These are phyloP conservation scores for Petrea volubilis DNA, from an alignment of 257 asterid genomes.

Conservation along the genomic window DNA sequence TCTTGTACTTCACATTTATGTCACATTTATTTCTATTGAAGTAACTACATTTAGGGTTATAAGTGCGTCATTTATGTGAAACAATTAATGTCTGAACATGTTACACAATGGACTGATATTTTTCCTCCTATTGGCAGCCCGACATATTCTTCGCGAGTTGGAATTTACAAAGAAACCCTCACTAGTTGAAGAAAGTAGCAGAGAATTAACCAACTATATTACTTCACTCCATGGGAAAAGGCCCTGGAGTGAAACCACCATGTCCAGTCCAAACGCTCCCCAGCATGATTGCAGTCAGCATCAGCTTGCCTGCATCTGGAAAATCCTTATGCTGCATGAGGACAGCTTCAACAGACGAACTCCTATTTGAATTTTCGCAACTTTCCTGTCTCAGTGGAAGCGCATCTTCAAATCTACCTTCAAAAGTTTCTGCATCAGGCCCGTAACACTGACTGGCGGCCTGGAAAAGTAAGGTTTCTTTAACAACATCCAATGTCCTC, in stretches of 20 bases:
- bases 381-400: slow-evolving; percentile 62
- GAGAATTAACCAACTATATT: neutral
- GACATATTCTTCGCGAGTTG: no score
- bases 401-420: slow-evolving; percentile 69
- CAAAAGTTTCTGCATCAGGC: slow-evolving; percentile 58
- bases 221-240: slow-evolving; percentile 40
- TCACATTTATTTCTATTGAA: no score
- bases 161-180: no score
- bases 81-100: no score
- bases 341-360: slow-evolving; percentile 63
- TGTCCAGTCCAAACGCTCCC: slow-evolving; percentile 44
- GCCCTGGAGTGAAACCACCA: slow-evolving; percentile 24
- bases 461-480: slow-evolving; percentile 65
- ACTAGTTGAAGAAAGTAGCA: no score
- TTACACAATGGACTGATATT: no score
- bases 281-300: slow-evolving; percentile 70
- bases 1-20: no score
- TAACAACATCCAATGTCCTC: slow-evolving; percentile 52
- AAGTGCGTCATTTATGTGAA: no score
- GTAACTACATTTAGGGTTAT: no score
- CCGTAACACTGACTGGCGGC: slow-evolving; percentile 85
- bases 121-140: no score
- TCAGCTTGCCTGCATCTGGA: slow-evolving; percentile 86
- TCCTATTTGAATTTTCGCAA: slow-evolving; percentile 27
- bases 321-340: slow-evolving; percentile 86